Conservation (phyloP, 139 green algal genomes). For the Dunaliella sp. region DNA sequence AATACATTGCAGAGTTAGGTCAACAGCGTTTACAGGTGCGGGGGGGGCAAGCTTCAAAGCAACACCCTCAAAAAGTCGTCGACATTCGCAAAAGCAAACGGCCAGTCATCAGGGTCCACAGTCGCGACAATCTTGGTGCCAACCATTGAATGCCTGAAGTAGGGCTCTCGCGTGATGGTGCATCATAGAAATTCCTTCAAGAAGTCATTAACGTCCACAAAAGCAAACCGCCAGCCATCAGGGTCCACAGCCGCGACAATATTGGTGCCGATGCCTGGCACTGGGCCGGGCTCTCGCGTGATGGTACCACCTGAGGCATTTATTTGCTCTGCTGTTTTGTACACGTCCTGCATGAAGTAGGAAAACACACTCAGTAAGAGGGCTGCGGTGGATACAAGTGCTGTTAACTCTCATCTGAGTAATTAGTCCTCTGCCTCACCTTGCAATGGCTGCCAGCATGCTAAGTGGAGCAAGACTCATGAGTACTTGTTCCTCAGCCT, state of each 20-base stretch:
- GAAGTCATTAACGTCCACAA: conserved; percentile 72
- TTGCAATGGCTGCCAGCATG: no score
- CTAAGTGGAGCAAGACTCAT: no score
- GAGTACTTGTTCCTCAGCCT: no score
- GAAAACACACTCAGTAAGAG: no score
- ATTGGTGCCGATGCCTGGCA: conserved; percentile 62
- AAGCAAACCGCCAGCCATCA: conserved; percentile 51
- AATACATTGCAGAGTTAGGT: no score
- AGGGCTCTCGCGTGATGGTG: conserved; percentile 30
- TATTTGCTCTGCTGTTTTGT: conserved; percentile 80
- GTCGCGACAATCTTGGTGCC: conserved; percentile 70
- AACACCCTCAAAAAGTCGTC: conserved; percentile 62
- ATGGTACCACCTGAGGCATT: conserved; percentile 1
- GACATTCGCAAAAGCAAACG: conserved; percentile 67
- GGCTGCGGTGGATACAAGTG: no score
- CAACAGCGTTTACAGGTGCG: no score
- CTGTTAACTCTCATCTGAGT: no score
- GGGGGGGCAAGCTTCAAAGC: no score
- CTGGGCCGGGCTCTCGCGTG: conserved; percentile 26
- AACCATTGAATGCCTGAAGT: conserved; percentile 38
- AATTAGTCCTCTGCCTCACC: no score
- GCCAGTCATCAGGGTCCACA: conserved; percentile 57
- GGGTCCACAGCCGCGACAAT: conserved; percentile 65
- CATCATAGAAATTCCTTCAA: conserved; percentile 57
- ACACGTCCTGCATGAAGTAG: conserved; percentile 70